Evolutionary conservation across 192 early-diverging fungal species (phyloP).

Genomic region (Chytriomyces sp.): DNA sequence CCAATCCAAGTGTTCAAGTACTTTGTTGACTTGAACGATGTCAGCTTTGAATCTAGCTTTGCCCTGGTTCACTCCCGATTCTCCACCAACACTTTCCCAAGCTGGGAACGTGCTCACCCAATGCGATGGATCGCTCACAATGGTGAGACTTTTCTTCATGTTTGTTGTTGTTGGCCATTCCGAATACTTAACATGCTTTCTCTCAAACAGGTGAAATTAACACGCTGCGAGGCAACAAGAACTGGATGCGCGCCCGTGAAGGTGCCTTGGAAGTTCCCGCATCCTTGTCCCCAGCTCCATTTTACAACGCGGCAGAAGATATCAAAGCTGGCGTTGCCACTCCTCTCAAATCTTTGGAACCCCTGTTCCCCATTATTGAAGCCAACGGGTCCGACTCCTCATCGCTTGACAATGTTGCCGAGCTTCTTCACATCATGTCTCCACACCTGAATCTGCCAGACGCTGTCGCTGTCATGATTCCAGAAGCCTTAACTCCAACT

Average conservation of each 20-base stretch:
- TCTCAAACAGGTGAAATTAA: slow-evolving; percentile 86
- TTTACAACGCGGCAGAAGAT: background rate
- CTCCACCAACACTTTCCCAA: slow-evolving; percentile 99
- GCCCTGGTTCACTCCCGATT: slow-evolving; percentile 97
- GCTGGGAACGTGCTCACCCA: slow-evolving; percentile 98
- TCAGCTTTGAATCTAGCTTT: slow-evolving; percentile 87
- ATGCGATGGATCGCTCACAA: slow-evolving; percentile 99
- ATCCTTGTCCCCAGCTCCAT: slow-evolving; percentile 21
- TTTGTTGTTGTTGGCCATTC: background rate
- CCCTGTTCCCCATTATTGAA: slow-evolving; percentile 93
- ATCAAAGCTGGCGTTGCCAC: slow-evolving; percentile 67
- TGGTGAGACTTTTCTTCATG: slow-evolving; percentile 57
- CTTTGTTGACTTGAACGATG: slow-evolving; percentile 87
- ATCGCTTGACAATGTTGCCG: slow-evolving; percentile 95
- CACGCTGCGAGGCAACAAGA: slow-evolving; percentile 98
- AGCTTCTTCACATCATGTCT: slow-evolving; percentile 67
- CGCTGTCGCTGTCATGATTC: slow-evolving; percentile 98
- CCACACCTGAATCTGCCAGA: slow-evolving; percentile 82
- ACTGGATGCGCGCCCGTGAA: slow-evolving; percentile 99
- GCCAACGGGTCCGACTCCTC: slow-evolving; percentile 96
- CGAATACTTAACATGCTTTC: slow-evolving; percentile 19
- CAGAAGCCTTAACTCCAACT: slow-evolving; percentile 87
- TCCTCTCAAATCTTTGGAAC: slow-evolving; percentile 63
- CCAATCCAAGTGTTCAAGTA: slow-evolving; percentile 94
- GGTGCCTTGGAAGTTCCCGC: slow-evolving; percentile 72